These are phyloP conservation scores for Podospora conica DNA, from an alignment of 495 filamentous ascomycete genomes.

Conservation along the genomic window DNA sequence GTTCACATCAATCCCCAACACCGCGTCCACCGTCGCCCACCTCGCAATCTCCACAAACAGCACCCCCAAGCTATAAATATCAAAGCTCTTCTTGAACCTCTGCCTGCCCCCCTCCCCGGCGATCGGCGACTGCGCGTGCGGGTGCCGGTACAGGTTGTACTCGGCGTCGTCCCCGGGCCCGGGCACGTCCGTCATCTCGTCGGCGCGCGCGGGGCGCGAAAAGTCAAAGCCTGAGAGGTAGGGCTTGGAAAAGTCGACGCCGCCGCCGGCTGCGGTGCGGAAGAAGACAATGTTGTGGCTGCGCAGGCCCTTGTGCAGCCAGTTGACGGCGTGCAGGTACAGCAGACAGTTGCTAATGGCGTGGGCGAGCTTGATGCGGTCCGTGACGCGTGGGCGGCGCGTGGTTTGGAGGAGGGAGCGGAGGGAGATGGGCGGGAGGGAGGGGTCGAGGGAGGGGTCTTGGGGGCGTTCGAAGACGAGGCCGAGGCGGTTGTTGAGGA, in stretches of 20 bases:
- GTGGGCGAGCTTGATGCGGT: conserved; percentile 32
- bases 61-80: conserved; percentile 53
- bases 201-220: conserved; percentile 42
- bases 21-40: conserved; percentile 45
- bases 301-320: conserved; percentile 56
- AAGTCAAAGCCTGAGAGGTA: conserved; percentile 52
- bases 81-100: conserved; percentile 45
- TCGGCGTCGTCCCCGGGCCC: conserved; percentile 35
- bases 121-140: conserved; percentile 36
- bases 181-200: conserved; percentile 47
- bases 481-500: conserved; percentile 30
- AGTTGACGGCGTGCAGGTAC: conserved; percentile 51
- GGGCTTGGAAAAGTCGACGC: conserved; percentile 31
- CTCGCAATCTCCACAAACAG: conserved; percentile 48
- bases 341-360: conserved; percentile 35
- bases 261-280: conserved; percentile 13
- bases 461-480: conserved; percentile 34
- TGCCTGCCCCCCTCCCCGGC: conserved; percentile 21
- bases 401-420: conserved; percentile 24
- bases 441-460: conserved; percentile 21
- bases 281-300: conserved; percentile 54
- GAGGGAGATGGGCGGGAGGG: conserved; percentile 32
- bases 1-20: conserved; percentile 36
- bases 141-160: conserved; percentile 47
- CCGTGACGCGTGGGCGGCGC: conserved; percentile 30